phyloP scores from a whole-genome alignment of 805 yeast species.

The Grigorovia humatica region DNA sequence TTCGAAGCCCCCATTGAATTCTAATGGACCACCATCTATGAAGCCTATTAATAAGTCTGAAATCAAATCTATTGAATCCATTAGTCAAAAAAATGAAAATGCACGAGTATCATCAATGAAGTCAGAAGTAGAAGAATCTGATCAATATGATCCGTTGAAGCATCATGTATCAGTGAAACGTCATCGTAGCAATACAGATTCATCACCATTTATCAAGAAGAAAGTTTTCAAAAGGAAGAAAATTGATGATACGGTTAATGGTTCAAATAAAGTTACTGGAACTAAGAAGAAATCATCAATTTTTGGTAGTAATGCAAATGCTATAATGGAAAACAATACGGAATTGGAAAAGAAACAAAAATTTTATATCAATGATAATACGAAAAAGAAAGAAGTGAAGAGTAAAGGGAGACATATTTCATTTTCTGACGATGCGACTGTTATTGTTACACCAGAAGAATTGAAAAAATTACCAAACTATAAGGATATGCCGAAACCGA shows the following conservation, averaged over 20 bases:
- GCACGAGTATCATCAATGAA: background rate
- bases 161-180: background rate
- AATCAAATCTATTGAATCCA: background rate
- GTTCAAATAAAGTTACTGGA: constrained; percentile 9
- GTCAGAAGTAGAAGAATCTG: constrained; percentile 2
- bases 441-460: constrained; percentile 5
- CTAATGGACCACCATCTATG: background rate
- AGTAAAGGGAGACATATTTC: constrained; percentile 11
- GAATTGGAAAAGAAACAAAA: constrained; percentile 1
- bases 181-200: background rate
- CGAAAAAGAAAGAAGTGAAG: constrained; percentile 3
- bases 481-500: background rate
- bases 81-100: background rate
- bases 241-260: background rate
- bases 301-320: constrained; percentile 18
- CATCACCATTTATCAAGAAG: background rate
- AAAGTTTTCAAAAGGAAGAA: background rate
- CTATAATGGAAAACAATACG: constrained; percentile 5
- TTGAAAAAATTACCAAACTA: constrained; percentile 1
- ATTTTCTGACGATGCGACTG: constrained; percentile 14
- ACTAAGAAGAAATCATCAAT: constrained; percentile 26
- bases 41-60: background rate
- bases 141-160: constrained; percentile 2
- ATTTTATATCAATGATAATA: background rate
- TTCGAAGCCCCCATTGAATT: too few relatives aligned